These are phyloP conservation scores for Salvia miltiorrhiza DNA, from an alignment of 257 asterid species.

Conservation along the genomic window DNA sequence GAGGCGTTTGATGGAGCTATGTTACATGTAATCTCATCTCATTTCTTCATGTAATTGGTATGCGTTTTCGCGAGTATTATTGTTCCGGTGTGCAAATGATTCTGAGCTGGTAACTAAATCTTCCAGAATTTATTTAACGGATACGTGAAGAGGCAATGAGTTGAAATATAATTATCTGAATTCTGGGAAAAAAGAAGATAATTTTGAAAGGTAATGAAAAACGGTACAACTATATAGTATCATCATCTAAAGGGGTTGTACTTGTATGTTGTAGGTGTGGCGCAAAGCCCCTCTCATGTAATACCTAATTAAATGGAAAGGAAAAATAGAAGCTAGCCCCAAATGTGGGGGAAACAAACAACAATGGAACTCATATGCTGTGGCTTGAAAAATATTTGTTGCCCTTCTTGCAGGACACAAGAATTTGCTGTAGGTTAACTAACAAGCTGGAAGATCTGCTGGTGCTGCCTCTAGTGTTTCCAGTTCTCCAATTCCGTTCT, in stretches of 20 bases:
- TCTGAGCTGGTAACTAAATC: neutral
- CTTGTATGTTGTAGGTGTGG: neutral
- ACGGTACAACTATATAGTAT: conserved; percentile 18
- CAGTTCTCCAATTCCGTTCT: conserved; percentile 54
- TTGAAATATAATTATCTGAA: neutral
- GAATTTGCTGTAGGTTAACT: conserved; percentile 7
- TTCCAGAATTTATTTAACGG: neutral
- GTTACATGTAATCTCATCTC: neutral
- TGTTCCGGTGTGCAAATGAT: neutral
- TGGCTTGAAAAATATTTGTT: conserved; percentile 29
- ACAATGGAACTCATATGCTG: conserved; percentile 18
- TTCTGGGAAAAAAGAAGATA: neutral
- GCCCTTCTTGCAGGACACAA: conserved; percentile 17
- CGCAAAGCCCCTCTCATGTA: conserved; percentile 2
- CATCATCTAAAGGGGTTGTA: conserved; percentile 7
- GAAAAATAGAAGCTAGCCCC: conserved; percentile 21
- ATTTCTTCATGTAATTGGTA: neutral
- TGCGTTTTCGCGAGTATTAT: neutral
- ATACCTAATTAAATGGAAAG: conserved; percentile 10
- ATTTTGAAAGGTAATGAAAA: conserved; percentile 19
- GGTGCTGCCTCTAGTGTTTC: conserved; percentile 63
- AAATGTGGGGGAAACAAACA: conserved; percentile 20
- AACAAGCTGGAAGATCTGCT: conserved; percentile 63
- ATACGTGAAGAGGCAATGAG: neutral
- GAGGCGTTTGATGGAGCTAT: neutral